Evolutionary conservation across 805 yeast species (phyloP).

Genomic region (Teunomyces pallodes): DNA sequence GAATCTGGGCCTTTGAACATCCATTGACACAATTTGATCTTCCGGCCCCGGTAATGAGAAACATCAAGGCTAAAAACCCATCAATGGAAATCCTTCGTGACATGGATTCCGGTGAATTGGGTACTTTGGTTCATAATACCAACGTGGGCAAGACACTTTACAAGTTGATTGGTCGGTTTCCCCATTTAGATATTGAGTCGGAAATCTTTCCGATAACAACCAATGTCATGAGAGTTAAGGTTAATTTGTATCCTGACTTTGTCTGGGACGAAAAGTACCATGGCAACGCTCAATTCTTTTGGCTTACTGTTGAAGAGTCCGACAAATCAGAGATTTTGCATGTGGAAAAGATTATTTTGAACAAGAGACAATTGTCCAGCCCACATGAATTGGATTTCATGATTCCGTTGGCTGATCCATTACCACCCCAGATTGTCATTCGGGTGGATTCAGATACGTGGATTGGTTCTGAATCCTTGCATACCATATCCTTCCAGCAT

Average conservation of each 20-base stretch:
- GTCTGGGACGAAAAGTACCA: constrained; percentile 81
- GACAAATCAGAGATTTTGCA: constrained; percentile 72
- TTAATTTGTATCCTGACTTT: constrained; percentile 70
- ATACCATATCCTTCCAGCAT: constrained; percentile 84
- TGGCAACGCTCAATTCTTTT: constrained; percentile 81
- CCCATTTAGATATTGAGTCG: constrained; percentile 68
- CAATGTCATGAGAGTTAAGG: constrained; percentile 79
- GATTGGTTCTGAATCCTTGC: constrained; percentile 80
- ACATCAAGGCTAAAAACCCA: constrained; percentile 62
- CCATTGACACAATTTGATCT: constrained; percentile 86
- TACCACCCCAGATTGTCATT: constrained; percentile 85
- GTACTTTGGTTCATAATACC: constrained; percentile 83
- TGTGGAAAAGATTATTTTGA: constrained; percentile 74
- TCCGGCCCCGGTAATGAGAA: constrained; percentile 61
- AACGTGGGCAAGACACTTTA: constrained; percentile 67
- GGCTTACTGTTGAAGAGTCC: constrained; percentile 91
- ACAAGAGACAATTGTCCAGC: constrained; percentile 50
- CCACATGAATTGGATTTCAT: constrained; percentile 82
- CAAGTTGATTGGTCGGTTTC: constrained; percentile 66
- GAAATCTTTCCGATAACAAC: constrained; percentile 87
- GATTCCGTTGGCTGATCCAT: constrained; percentile 84
- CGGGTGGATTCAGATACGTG: constrained; percentile 80
- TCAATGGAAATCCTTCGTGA: constrained; percentile 72
- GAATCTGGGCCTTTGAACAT: constrained; percentile 88
- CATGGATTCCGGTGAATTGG: constrained; percentile 72